Base-by-base conservation (phyloP, 2,329 filamentous ascomycete genomes). In the Cadophora sp. region DNA sequence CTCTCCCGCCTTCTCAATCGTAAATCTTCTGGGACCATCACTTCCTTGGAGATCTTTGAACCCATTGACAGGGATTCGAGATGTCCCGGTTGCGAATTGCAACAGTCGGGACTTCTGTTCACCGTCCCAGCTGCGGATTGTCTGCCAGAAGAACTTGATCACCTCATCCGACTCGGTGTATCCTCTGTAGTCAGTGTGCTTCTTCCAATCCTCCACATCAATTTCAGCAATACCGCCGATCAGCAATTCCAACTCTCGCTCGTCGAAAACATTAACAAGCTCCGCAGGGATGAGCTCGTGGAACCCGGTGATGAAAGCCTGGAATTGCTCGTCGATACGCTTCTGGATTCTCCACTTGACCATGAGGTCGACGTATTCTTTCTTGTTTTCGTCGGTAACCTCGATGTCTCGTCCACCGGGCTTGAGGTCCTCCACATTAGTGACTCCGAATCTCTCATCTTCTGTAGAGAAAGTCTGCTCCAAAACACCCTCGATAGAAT, bases 171-270 rank as follows among this genome's bases (percentile, higher is more conserved):
- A 94, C 82, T 99, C 96, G 11, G 97, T 97, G 86, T 99, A 99
- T 65, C 96, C 96, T 75, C 96, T 92, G 81, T 99, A 99, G 79
- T 99, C 96, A 58, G 96, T 99, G 83, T 99, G 96, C 85, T 99
- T 99, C 91, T 99, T 98, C 96, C 96, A 99, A 81, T 99, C 96
- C 69, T 99, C 96, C 19, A 99, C 95, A 77, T 99, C 96, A 74
- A 99, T 99, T 81, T 99, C 96, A n/a, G 96, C 96, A 76, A 99
- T 99, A 86, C 96, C 96, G 73, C 96, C 96, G 78, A 99, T 98
- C 74, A 99, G 86, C 74, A 99, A 83, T 81, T 99, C 96, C 59
- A 99, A 85, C 81, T 99, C 96, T 76, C 96, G 92, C 84, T 99
- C 96, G 77, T 99, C 96, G 77, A 99, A 99, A 50, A 99, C 96